Percentiles rank a stretch among this genome's conserved stretches.
phyloP scores from a whole-genome alignment of 345 rosid genomes.

The Cardiospermum halicacabum region DNA sequence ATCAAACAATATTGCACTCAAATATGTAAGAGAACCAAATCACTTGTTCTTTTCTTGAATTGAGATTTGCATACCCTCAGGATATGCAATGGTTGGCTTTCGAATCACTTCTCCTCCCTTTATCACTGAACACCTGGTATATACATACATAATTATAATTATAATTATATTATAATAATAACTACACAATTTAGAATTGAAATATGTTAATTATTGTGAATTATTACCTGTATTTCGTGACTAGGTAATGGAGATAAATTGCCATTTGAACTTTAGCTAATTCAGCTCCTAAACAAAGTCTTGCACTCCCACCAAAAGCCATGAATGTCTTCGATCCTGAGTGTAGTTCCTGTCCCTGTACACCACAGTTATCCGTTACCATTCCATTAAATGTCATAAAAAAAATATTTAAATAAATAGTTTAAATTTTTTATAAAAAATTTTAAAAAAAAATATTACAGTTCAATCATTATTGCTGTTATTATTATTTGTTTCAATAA shows the following conservation, averaged over 20 bases:
- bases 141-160: background rate
- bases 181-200: too few relatives aligned
- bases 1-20: too few relatives aligned
- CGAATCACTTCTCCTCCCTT: constrained; percentile 13
- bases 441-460: too few relatives aligned
- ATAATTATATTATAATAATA: too few relatives aligned
- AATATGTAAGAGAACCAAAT: too few relatives aligned
- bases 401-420: too few relatives aligned
- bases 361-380: too few relatives aligned
- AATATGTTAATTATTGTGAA: too few relatives aligned
- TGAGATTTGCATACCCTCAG: constrained; percentile 12
- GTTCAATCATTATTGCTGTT: too few relatives aligned
- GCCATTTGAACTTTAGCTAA: constrained; percentile 22
- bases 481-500: too few relatives aligned
- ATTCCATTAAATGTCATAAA: too few relatives aligned
- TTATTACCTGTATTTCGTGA: constrained; percentile 25
- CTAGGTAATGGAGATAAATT: constrained; percentile 19
- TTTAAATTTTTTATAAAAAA: too few relatives aligned
- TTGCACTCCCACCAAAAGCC: constrained; percentile 24
- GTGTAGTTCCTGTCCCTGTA: constrained; percentile 6
- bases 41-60: constrained; percentile 2
- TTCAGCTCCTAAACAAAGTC: constrained; percentile 24
- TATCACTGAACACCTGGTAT: constrained; percentile 13
- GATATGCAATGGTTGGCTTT: constrained; percentile 10
- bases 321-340: constrained; percentile 19